A percentile compares a stretch with the other conserved stretches of the same genome.
These are phyloP conservation scores for Solanum etuberosum DNA, from an alignment of 257 asterid genomes.

Conservation along the genomic window DNA sequence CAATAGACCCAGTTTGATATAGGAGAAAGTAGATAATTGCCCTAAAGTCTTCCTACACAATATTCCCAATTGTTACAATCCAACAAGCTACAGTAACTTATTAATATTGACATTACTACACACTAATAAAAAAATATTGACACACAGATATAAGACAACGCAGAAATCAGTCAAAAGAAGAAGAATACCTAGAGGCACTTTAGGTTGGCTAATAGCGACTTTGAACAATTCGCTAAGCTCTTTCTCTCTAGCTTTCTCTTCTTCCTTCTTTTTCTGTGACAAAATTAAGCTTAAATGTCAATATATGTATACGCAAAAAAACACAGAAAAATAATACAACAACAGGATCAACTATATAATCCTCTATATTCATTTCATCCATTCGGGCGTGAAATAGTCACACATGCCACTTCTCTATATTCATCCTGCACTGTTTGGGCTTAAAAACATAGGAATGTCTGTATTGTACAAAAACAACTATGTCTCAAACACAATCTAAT, in stretches of 20 bases:
- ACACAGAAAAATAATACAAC: neutral
- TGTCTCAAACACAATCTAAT: neutral
- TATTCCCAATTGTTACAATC: neutral
- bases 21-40: neutral
- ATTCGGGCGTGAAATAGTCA: neutral
- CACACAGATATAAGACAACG: neutral
- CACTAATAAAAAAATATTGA: neutral
- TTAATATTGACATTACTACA: neutral
- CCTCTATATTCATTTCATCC: neutral
- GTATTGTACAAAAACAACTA: neutral
- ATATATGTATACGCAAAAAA: neutral
- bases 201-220: constrained; percentile 88
- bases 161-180: neutral
- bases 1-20: neutral
- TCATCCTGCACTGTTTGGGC: neutral
- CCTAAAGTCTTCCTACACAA: neutral
- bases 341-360: neutral
- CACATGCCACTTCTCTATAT: neutral
- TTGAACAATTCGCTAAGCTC: constrained; percentile 80
- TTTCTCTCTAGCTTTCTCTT: constrained; percentile 83
- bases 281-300: neutral
- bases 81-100: neutral
- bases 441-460: neutral
- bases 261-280: constrained; percentile 95
- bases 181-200: constrained; percentile 75